Base-by-base conservation (phyloP, 2,329 filamentous ascomycete genomes). In the Penicillium psychrosexuale region DNA sequence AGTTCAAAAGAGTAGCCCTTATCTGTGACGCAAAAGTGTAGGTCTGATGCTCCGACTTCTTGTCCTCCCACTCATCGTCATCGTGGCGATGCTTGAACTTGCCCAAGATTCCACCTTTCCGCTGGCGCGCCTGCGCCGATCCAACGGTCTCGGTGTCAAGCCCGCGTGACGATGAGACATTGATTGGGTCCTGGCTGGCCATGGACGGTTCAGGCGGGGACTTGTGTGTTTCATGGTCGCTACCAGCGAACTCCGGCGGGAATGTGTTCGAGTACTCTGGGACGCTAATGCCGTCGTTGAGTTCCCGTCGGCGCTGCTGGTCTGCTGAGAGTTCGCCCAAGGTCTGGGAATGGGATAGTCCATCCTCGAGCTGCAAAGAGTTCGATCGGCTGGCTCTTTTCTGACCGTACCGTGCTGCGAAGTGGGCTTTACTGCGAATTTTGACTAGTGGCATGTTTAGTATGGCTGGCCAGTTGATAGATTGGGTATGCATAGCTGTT, bases 1-100 rank as follows among this genome's bases (percentile, higher is more conserved):
- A 94, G 65, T 84, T 87, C 61, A 96, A 83, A 3, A 96, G 64
- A 0, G 90, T 91, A 17, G 88, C 84, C 62, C 85, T 84, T 31
- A 77, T 48, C 62, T 77, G 75, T 40, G 70, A 69, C 15, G 63
- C 66, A 30, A 70, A 55, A 1, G 75, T 77, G 52, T 75, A 77
- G 27, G 61, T 66, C 22, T 69, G 70, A 36, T 30, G 61, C 11
- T 57, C 49, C 12, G 57, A 55, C 48, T 62, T 61, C 12, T 36
- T 43, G 12, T 56, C 54, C 43, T 59, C 58, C 19, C 47, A 51
- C 27, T 56, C 59, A 31, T 59, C 47, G 27, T 57, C 53, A 38
- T 61, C 57, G 3, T 55, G 47, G 13, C 34, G 38, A 24, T 49
- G 44, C 11, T 53, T 58, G 19, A 66, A 58, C n/a, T 56, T 63